Base-by-base conservation (phyloP, 441 rosid genomes). In the Erodium trifolium region DNA sequence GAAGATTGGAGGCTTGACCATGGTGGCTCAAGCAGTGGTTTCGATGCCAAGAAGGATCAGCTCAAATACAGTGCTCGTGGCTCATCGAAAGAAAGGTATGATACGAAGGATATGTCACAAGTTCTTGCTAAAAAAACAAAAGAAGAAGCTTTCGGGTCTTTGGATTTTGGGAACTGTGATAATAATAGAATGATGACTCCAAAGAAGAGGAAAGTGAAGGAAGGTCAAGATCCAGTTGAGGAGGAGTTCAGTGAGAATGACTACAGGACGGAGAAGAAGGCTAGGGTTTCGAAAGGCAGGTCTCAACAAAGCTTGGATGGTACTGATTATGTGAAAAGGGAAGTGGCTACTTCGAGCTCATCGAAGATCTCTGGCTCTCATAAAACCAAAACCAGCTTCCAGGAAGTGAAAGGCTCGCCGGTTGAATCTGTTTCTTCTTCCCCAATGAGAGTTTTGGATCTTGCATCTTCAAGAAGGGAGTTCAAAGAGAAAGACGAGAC, bases 401-500 rank as follows among this genome's bases (percentile, higher is more conserved):
- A 76, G 19, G 96, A 87, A 72, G 82, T 80, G 34, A 94, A 88
- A 81, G 92, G 88, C 72, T 94, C 99, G 9, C 97, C 97, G 6
- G 99, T 87, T 67, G 96, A 87, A 79, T 91, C 96, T 51, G 97
- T 91, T 79, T 87, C 97, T 73, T 94, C 99, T 67, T 91, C 96
- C 45, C 97, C 96, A 60, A 62, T 85, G 83, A 87, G 95, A 84
- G 80, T 77, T 74, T 75, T 81, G 71, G 82, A 83, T 76, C 78
- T 77, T 72, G 63, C 70, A 34, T 72, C 85, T 1, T 81, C 68
- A n/a, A 79, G 82, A 73, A 81, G 74, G 78, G 84, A 75, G 63
- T 39, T 67, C 57, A 66, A 62, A 41, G 76, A 74, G 73, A 86
- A 85, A 77, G 83, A 75, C 70, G 85, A 85, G 43, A 72, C 81